Evolutionary conservation across 495 filamentous ascomycete species (phyloP), one percentile per base, ranked within the genome.

Genomic region (Ramalina intermedia): DNA sequence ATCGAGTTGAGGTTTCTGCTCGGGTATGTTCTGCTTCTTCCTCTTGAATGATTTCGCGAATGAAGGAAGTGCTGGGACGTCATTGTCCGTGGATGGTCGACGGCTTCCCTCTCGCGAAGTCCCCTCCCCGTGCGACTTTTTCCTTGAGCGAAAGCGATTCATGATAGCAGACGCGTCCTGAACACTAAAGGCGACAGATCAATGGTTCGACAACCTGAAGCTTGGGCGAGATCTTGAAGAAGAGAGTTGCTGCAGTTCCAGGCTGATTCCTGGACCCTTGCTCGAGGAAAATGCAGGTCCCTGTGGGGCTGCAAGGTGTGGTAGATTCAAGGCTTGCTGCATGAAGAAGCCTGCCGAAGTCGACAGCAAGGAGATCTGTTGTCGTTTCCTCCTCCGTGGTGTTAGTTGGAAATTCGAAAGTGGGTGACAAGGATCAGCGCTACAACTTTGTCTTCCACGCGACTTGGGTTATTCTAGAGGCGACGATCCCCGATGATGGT

Each of bases 1-100:
- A 51, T 96, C 82, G 37, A 96, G 55, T 27, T 87, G 69, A 14
- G 69, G 70, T 61, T 81, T 81, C 5, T 71, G 62, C 58, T 80
- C 74, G 18, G 59, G 58, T 54, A 72, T 61, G 54, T 70, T 73
- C 43, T 68, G 62, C 61, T 80, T 79, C 57, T 79, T 82, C 36
- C 78, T 75, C 52, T 70, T 78, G 46, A 73, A 78, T 59, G 54
- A 63, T 58, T 66, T 76, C 16, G 58, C 62, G 33, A 69, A 58
- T 9, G 61, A 56, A 14, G 55, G 61, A 17, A 58, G 24, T n/a
- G 57, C 40, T 29, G 53, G 53, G 14, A 43, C 44, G 41, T 60
- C 58, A 37, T 59, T 33, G 62, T 56, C 54, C 62, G 55, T 4
- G 64, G 69, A 36, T 64, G 69, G 48, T 75, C 73, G 24, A 68